Percentiles rank a stretch among this genome's conserved stretches.
phyloP scores from a whole-genome alignment of 192 early-diverging fungal species.

The Powellomyces hirtus region DNA sequence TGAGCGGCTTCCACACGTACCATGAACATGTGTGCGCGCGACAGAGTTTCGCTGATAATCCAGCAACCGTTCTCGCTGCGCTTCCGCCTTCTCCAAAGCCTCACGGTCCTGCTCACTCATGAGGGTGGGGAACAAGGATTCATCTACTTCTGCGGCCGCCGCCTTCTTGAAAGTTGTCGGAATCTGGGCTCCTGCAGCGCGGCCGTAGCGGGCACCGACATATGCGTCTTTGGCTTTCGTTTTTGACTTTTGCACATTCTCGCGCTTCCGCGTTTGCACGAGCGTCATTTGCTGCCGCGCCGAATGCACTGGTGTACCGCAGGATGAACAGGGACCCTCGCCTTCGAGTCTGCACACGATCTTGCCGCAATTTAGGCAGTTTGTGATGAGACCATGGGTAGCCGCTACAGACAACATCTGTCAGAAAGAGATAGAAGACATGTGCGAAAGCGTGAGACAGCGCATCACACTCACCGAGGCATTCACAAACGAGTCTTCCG shows the following conservation, averaged over 20 bases:
- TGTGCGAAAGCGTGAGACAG: not conserved
- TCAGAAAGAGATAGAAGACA: not conserved
- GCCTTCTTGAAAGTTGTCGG: not conserved
- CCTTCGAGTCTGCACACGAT: slow-evolving; percentile 48
- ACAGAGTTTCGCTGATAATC: slow-evolving; percentile 44
- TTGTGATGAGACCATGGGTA: slow-evolving; percentile 44
- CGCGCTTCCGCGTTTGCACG: slow-evolving; percentile 21
- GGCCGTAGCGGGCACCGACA: slow-evolving; percentile 31
- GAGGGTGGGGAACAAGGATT: slow-evolving; percentile 29
- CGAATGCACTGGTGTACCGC: slow-evolving; percentile 38
- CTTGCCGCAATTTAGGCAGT: slow-evolving; percentile 50
- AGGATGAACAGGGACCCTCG: slow-evolving; percentile 43
- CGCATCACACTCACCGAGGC: slow-evolving; percentile 26
- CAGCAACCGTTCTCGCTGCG: slow-evolving; percentile 38
- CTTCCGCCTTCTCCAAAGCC: slow-evolving; percentile 34
- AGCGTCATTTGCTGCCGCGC: slow-evolving; percentile 37
- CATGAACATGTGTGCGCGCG: slow-evolving; percentile 45
- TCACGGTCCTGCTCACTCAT: slow-evolving; percentile 31
- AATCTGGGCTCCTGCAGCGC: slow-evolving; percentile 27
- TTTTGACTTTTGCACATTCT: slow-evolving; percentile 4
- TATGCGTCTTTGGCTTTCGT: slow-evolving; percentile 18
- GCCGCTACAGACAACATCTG: slow-evolving; percentile 22
- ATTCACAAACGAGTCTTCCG: slow-evolving; percentile 41
- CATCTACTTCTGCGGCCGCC: not conserved
- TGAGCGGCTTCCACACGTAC: no score